Base-by-base conservation (phyloP, 1,284 basidiomycete genomes). In the Ceratobasidium sp. region DNA sequence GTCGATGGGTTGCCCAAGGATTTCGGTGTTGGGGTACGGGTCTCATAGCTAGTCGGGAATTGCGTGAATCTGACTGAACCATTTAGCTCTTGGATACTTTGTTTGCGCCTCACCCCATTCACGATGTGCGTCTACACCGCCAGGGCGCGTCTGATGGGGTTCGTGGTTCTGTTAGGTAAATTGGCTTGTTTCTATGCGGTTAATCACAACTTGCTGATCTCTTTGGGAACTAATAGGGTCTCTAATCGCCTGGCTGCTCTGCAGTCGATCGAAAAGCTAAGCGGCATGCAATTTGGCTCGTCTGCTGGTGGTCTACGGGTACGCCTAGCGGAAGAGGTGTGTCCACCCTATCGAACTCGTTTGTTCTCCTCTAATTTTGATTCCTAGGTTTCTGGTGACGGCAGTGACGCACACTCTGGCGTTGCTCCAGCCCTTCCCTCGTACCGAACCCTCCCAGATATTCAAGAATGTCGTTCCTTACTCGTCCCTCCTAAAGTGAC, bases 1-100 rank as follows among this genome's bases (percentile, higher is more conserved):
- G 59, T 73, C 3, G 70, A 73, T 28, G 70, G 70, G 5, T 28
- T 73, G 9, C 70, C 70, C 4, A 73, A 61, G 59, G 70, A 73
- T 52, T 73, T 73, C 50, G 70, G 70, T n/a, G 70, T 73, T 61
- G 70, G 70, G 57, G 70, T 62, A 73, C 9, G 70, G n/a, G 20
- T 20, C 38, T 23, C 17, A 38, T 17, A 50, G 28, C 23, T 62
- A 33, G 50, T n/a, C 38, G 38, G 59, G 59, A 42, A 62, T 5
- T 73, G 50, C 7, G 17, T 61, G 38, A 33, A 13, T 66, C 64
- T 66, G 40, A 61, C 46, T 3, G 28, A 26, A 17, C 26, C 5
- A n/a, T 52, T 57, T 62, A 73, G 70, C 48, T 73, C 17, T 33
- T 73, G 44, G 70, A 73, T 73, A 73, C 70, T 15, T 52, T 73